These are phyloP conservation scores for Isoetes taiwanensis DNA, from an alignment of 75 land plant genomes.

Conservation along the genomic window DNA sequence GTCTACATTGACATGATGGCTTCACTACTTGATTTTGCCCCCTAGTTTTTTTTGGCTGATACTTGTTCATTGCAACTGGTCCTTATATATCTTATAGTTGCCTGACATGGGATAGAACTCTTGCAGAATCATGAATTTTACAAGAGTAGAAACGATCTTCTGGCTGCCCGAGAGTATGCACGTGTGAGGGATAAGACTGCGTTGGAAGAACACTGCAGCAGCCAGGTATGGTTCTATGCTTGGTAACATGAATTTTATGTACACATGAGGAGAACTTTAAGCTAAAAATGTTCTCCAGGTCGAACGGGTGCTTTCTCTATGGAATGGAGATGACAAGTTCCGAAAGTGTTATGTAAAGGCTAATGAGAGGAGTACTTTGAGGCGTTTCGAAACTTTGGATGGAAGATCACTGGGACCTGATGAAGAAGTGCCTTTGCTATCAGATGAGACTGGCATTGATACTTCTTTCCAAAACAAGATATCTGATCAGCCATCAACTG, in stretches of 20 bases:
- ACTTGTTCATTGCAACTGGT: no score
- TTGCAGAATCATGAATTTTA: no score
- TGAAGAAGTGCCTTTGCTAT: constrained; percentile 44
- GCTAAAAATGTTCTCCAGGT: constrained; percentile 28
- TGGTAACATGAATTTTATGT: constrained; percentile 36
- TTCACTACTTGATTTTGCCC: no score
- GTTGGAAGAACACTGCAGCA: constrained; percentile 21
- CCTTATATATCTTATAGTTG: no score
- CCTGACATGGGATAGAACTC: no score
- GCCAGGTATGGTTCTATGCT: constrained; percentile 28
- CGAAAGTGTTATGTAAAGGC: constrained; percentile 45
- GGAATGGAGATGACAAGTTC: constrained; percentile 59
- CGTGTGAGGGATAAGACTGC: constrained; percentile 19
- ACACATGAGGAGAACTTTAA: constrained; percentile 29
- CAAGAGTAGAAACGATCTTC: no score
- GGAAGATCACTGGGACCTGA: constrained; percentile 81
- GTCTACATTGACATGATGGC: no score
- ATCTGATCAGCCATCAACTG: no score
- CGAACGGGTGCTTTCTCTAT: constrained; percentile 39
- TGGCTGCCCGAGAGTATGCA: constrained; percentile 24
- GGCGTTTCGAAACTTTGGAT: constrained; percentile 58
- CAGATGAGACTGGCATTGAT: constrained; percentile 2
- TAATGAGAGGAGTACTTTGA: constrained; percentile 60
- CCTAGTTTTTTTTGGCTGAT: no score
- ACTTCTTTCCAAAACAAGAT: no score